Percentiles rank a stretch among this genome's conserved stretches.
phyloP scores from a whole-genome alignment of 2,329 filamentous ascomycete genomes.

The Chaetomium globosum region DNA sequence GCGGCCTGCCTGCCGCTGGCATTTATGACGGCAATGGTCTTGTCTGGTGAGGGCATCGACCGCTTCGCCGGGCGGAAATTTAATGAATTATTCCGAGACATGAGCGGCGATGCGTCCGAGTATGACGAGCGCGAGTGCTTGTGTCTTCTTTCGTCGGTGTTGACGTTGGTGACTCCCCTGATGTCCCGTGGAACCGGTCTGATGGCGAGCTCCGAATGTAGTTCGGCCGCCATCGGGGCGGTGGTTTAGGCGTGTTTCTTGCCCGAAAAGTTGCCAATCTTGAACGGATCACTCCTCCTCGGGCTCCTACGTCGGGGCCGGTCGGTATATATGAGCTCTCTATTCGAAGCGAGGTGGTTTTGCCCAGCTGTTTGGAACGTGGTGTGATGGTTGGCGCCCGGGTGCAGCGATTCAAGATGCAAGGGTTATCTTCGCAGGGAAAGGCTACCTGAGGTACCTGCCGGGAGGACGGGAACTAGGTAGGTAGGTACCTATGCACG shows the following conservation, averaged over 20 bases:
- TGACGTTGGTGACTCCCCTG: conserved; percentile 30
- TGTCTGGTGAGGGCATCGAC: conserved; percentile 63
- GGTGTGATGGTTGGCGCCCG: conserved; percentile 14
- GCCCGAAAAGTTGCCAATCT: conserved; percentile 5
- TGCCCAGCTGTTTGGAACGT: conserved; percentile 1
- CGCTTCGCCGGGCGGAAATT: conserved; percentile 64
- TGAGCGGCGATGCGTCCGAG: conserved; percentile 60
- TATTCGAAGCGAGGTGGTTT: background rate
- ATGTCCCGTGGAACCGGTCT: conserved; percentile 42
- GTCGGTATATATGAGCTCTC: background rate
- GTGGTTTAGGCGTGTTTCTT: conserved; percentile 7
- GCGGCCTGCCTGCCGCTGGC: conserved; percentile 94
- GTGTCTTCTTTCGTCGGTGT: conserved; percentile 48
- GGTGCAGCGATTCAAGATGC: conserved; percentile 21
- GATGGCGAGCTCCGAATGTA: conserved; percentile 42
- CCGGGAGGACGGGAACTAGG: no score
- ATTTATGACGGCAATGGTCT: conserved; percentile 93
- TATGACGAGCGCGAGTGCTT: conserved; percentile 66
- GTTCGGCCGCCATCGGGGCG: conserved; percentile 42
- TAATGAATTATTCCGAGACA: conserved; percentile 61
- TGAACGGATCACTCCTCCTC: background rate
- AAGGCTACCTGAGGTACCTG: conserved; percentile 12
- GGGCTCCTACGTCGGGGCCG: background rate
- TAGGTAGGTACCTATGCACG: conserved; percentile 19
- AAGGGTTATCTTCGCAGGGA: conserved; percentile 22